Evolutionary conservation across 768 basidiomycete genomes (phyloP).

Genomic region (Xerocomellus dryophilus): DNA sequence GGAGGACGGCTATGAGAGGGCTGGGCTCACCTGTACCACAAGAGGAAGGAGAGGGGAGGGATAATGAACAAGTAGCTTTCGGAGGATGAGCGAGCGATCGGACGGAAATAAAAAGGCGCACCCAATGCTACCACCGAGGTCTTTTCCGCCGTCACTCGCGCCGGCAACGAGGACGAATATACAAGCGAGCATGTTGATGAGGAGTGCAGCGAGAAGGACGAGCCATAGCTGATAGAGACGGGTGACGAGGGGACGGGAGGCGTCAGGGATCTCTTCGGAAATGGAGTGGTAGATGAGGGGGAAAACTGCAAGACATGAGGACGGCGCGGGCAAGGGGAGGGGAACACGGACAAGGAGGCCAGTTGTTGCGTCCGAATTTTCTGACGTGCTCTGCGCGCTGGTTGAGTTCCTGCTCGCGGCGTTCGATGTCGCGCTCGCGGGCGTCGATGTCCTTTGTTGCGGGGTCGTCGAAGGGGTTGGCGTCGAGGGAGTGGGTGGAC

Average conservation of each 20-base stretch:
- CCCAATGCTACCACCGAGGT: constrained; percentile 82
- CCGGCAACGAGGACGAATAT: constrained; percentile 82
- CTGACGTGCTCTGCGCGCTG: constrained; percentile 67
- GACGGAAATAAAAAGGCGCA: constrained; percentile 37
- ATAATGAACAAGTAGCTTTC: constrained; percentile 79
- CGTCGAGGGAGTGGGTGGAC: constrained; percentile 78
- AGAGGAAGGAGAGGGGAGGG: constrained; percentile 73
- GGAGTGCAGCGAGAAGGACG: constrained; percentile 72
- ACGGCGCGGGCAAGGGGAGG: constrained; percentile 11
- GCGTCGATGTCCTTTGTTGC: constrained; percentile 64
- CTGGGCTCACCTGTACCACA: constrained; percentile 85
- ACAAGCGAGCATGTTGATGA: constrained; percentile 89
- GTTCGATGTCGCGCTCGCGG: constrained; percentile 78
- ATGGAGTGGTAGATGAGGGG: constrained; percentile 96
- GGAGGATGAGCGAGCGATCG: constrained; percentile 15
- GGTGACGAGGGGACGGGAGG: constrained; percentile 73
- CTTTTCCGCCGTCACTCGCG: constrained; percentile 68
- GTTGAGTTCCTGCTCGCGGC: constrained; percentile 72
- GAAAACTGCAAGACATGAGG: constrained; percentile 57
- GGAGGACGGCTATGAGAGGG: constrained; percentile 5
- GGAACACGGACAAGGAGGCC: constrained; percentile 74
- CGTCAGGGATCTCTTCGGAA: constrained; percentile 82
- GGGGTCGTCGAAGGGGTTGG: constrained; percentile 90
- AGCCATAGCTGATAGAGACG: constrained; percentile 95
- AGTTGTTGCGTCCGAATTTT: constrained; percentile 84